Evolutionary conservation across 2,329 filamentous ascomycete genomes (phyloP).

Genomic region (Lasiodiplodia sp.): DNA sequence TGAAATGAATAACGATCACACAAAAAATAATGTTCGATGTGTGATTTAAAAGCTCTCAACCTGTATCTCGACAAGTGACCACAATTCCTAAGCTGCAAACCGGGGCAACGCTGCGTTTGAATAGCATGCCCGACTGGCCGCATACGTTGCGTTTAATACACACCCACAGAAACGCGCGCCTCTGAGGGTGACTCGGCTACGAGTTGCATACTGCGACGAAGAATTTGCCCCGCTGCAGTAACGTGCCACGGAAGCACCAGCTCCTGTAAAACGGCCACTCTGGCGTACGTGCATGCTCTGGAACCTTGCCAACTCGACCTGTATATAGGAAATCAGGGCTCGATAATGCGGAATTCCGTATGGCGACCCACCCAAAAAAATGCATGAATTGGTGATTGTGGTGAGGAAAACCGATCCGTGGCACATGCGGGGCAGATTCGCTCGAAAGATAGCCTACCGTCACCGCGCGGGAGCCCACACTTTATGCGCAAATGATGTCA

Average conservation of each 20-base stretch:
- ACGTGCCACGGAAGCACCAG: background rate
- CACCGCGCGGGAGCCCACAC: background rate
- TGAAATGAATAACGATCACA: constrained; percentile 3
- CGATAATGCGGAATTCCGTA: background rate
- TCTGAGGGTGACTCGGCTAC: background rate
- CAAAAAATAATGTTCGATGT: background rate
- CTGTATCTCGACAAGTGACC: background rate
- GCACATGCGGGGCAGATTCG: constrained; percentile 4
- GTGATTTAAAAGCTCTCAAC: background rate
- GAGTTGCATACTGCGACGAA: background rate
- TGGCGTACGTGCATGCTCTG: background rate
- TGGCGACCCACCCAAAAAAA: background rate
- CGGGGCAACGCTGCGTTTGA: background rate
- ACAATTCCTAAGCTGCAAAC: background rate
- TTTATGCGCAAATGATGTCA: constrained; percentile 14
- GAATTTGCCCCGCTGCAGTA: background rate
- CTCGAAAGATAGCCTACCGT: background rate
- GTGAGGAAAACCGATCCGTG: background rate
- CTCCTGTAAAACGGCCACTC: background rate
- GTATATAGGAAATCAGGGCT: background rate
- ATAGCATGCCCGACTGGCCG: background rate
- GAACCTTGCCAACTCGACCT: background rate
- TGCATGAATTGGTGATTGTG: background rate
- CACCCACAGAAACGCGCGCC: background rate
- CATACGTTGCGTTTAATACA: background rate